Evolutionary conservation across 352 stramenopile genomes (phyloP).

Genomic region (Globisporangium sylvaticum): DNA sequence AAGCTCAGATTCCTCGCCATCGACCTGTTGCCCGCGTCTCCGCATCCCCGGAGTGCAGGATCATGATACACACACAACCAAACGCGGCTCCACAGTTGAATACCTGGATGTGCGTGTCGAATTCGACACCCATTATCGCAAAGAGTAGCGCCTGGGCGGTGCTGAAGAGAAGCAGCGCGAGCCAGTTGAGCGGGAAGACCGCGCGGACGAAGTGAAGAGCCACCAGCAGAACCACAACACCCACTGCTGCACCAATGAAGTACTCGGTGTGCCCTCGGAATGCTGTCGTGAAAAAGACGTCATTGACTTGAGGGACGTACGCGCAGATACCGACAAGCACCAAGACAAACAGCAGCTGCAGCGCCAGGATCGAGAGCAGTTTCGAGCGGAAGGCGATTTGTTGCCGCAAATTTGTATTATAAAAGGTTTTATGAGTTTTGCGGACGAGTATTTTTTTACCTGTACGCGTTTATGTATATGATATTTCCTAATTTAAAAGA

Average conservation of each 20-base stretch:
- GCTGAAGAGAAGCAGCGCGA: constrained; percentile 37
- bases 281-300: neutral
- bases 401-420: too few relatives aligned
- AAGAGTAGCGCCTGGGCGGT: constrained; percentile 32
- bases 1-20: constrained; percentile 17
- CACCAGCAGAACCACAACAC: neutral
- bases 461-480: too few relatives aligned
- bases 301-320: neutral
- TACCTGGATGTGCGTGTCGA: constrained; percentile 42
- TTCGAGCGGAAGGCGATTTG: constrained; percentile 3
- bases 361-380: constrained; percentile 8
- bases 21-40: neutral
- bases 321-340: neutral
- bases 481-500: too few relatives aligned
- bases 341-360: constrained; percentile 1
- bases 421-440: too few relatives aligned
- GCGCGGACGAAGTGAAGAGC: neutral
- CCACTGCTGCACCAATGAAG: neutral
- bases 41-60: constrained; percentile 27
- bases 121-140: constrained; percentile 27
- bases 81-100: constrained; percentile 39
- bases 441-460: too few relatives aligned
- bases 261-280: neutral
- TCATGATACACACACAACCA: constrained; percentile 40
- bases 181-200: constrained; percentile 9